phyloP scores from a whole-genome alignment of 345 rosid species.

The Populus tremula region DNA sequence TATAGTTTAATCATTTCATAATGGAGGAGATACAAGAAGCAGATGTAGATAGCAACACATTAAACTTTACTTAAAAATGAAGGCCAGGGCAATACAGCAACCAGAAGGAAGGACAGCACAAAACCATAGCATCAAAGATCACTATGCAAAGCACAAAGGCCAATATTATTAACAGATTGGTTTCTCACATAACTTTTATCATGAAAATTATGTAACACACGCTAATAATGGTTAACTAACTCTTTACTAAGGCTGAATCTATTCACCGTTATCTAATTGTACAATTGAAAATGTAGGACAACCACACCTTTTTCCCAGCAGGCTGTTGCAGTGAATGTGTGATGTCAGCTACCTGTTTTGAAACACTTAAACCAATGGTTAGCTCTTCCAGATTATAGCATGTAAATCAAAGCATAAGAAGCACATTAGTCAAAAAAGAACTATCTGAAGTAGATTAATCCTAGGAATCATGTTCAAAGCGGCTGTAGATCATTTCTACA shows the following conservation, averaged over 20 bases:
- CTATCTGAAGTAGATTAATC: not conserved
- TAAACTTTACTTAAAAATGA: not conserved
- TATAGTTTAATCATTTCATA: constrained; percentile 10
- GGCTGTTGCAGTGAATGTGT: constrained; percentile 97
- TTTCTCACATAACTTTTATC: not conserved
- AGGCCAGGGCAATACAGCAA: not conserved
- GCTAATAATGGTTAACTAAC: not conserved
- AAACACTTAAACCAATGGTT: constrained; percentile 14
- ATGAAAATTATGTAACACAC: not conserved
- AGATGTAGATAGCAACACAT: not conserved
- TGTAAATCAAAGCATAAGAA: not conserved
- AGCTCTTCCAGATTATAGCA: constrained; percentile 1
- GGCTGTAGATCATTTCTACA: not conserved
- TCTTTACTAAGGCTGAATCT: constrained; percentile 2
- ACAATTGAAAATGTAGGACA: constrained; percentile 5
- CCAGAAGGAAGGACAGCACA: not conserved
- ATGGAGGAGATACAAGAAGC: not conserved
- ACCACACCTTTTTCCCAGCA: constrained; percentile 78
- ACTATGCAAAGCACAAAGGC: too few relatives aligned
- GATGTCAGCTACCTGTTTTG: constrained; percentile 79
- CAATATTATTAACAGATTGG: not conserved
- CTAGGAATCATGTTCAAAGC: not conserved
- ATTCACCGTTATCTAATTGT: not conserved
- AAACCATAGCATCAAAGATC: not conserved
- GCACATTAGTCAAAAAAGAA: not conserved